These are phyloP conservation scores for Colletotrichum lupini DNA, from an alignment of 2,329 filamentous ascomycete species.

Conservation along the genomic window DNA sequence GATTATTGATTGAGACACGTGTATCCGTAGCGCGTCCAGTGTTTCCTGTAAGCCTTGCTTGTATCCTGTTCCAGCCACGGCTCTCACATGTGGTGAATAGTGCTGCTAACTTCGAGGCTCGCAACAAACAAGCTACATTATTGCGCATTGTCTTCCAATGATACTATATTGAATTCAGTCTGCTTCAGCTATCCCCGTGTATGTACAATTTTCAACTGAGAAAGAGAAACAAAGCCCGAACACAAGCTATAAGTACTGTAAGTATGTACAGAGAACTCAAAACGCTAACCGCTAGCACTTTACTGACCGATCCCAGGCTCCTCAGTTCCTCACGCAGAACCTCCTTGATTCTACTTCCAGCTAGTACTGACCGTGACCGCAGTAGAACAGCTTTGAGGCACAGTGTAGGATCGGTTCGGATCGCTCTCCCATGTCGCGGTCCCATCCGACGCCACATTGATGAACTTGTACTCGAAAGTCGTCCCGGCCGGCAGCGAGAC, in stretches of 20 bases:
- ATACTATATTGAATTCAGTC: no score
- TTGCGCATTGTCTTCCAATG: no score
- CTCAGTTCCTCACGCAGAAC: background rate
- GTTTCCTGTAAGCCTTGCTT: background rate
- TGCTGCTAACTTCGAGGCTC: no score
- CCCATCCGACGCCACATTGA: slow-evolving; percentile 63
- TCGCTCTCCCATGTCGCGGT: slow-evolving; percentile 69
- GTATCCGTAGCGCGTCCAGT: background rate
- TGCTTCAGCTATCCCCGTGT: no score
- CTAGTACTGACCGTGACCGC: slow-evolving; percentile 38
- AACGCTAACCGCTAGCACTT: background rate
- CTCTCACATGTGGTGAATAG: no score
- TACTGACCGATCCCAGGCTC: background rate
- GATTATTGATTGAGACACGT: background rate
- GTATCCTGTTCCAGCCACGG: background rate
- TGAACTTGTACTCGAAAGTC: slow-evolving; percentile 70
- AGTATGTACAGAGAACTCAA: background rate
- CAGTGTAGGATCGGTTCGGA: slow-evolving; percentile 51
- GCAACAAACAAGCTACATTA: no score
- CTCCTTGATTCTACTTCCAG: slow-evolving; percentile 38
- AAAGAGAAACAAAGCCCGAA: no score
- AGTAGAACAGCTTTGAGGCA: slow-evolving; percentile 40
- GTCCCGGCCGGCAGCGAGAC: slow-evolving; percentile 63
- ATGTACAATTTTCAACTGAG: no score
- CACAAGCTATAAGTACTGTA: background rate